phyloP scores from a whole-genome alignment of 2,329 filamentous ascomycete species.

The Parastagonospora avenae region DNA sequence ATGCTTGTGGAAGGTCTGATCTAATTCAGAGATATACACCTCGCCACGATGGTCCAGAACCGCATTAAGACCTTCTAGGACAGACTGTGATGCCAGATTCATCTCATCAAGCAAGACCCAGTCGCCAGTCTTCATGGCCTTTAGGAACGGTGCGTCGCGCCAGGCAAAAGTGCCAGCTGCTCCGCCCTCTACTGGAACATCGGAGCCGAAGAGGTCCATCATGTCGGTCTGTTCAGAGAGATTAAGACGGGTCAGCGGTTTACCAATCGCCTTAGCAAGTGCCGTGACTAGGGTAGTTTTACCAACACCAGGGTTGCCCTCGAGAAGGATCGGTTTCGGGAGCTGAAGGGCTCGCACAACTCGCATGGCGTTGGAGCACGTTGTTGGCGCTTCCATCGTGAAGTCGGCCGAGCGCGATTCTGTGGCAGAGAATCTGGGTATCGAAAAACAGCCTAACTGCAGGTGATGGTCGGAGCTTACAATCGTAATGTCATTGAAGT shows the following conservation, averaged over 20 bases:
- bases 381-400: constrained; percentile 87
- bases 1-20: constrained; percentile 90
- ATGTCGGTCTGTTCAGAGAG: constrained; percentile 97
- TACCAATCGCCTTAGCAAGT: constrained; percentile 77
- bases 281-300: constrained; percentile 94
- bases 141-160: constrained; percentile 93
- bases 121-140: constrained; percentile 94
- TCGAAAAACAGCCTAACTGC: constrained; percentile 74
- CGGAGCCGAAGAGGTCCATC: constrained; percentile 96
- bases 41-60: constrained; percentile 96
- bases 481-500: constrained; percentile 67
- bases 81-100: constrained; percentile 96
- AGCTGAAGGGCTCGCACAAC: constrained; percentile 88
- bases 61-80: constrained; percentile 93
- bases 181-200: constrained; percentile 93
- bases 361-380: constrained; percentile 85
- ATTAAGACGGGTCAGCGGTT: constrained; percentile 89
- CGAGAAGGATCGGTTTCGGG: constrained; percentile 87
- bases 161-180: constrained; percentile 90
- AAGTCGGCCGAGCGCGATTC: constrained; percentile 63
- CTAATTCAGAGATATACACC: constrained; percentile 92
- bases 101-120: constrained; percentile 99
- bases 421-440: constrained; percentile 58
- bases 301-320: constrained; percentile 96
- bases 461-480: constrained; percentile 60